Base-by-base conservation (phyloP, 78 protist species). In the Dictyostelium firmibasis region DNA sequence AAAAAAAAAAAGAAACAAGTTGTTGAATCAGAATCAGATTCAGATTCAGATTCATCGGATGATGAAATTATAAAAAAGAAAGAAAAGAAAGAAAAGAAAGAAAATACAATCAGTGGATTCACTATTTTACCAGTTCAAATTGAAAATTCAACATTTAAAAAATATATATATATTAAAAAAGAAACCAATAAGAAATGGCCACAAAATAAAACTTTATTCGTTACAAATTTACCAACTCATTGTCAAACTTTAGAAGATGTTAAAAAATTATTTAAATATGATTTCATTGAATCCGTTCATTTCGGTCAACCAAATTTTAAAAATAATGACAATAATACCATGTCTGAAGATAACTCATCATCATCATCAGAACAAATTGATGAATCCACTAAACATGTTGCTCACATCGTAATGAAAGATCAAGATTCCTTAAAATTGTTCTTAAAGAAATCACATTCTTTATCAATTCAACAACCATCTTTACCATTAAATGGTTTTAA, bases 171-270 rank as follows among this genome's bases (percentile, higher is more conserved):
- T 27, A 31, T 41, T 38, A 89, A 81, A 81, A 89, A 89, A 67
- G 94, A 89, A 35, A 89, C 94, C 5, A 27, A n/a, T 9, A 89
- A 89, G 87, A 89, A 89, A 70, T 89, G 87, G 86, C 94, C 94
- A 69, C 50, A 38, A 18, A 81, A 81, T 33, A 78, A 44, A 20
- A 89, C 94, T 1, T 20, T 89, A 35, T 89, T 89, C 50, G 72
- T 89, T 41, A 44, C 83, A 14, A 89, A 89, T 69, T 57, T 89
- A 69, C 94, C 94, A 67, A 36, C 27, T 14, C 23, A 41, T 25
- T 89, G 94, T 47, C 72, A 8, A 31, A 44, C 74, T 4, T n/a
- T 89, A 0, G 31, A 53, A 11, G 79, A 60, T 50, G 23, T 89
- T 33, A 43, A 81, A 35, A 76, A 64, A n/a, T 89, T 81, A 23